Base-by-base conservation (phyloP, 2,329 filamentous ascomycete genomes). In the Aspergillus puulaauensis region DNA sequence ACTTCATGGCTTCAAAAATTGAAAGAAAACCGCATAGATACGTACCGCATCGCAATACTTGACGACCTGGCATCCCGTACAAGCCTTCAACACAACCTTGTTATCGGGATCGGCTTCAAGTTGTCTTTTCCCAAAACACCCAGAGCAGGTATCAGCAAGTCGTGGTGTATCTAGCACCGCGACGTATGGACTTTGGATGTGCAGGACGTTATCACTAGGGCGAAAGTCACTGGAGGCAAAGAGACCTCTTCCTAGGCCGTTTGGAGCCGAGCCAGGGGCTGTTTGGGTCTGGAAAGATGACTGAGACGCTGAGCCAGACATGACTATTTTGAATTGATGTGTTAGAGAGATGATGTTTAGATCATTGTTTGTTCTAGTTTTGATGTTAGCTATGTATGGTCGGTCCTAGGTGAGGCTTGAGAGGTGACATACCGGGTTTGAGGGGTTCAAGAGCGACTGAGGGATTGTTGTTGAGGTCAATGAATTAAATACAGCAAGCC, bases 31-130 rank as follows among this genome's bases (percentile, higher is more conserved):
- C 27, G 6, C 19, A 39, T 8, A 11, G 11, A 48, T 24, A 69
- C 76, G 49, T 68, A 86, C 84, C 77, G 80, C 84, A 62, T 80
- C 79, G 68, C 86, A 88, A 68, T 87, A 88, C 61, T 77, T 81
- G 3, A 86, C 80, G 33, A 80, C 73, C 56, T 79, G 80, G 66
- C 86, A 88, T 7, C 82, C 82, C 3, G 80, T 79, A 66, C 86
- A 88, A 23, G 76, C 77, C 56, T 80, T 82, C n/a, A 86, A 73
- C 8, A n/a, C 2, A 8, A 35, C 35, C 15, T 51, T 14, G 23
- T 47, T 27, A 12, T 21, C 31, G 15, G 57, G 59, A 45, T 64
- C 61, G 15, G 57, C 58, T 33, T 67, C 63, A 35, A 68, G 51
- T 17, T 70, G 64, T 41, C 59, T 63, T 44, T 76, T 79, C 6